Percentiles rank a stretch among this genome's conserved stretches.
Evolutionary conservation across 202 grass and related monocot species (phyloP).

Genomic region (Panicum virgatum): DNA sequence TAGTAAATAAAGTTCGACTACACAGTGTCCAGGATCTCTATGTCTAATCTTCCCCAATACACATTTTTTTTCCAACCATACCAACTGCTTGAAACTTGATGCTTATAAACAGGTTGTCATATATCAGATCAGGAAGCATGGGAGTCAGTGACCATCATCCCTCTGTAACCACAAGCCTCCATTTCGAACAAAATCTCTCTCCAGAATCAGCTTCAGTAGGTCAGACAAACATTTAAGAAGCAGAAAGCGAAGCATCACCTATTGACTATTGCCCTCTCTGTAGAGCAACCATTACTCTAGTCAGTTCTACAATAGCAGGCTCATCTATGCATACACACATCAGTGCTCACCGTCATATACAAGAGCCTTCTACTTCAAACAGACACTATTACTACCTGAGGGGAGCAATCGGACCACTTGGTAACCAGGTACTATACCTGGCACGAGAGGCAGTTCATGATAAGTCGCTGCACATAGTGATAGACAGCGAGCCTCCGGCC

Average conservation of each 20-base stretch:
- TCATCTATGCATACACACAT: background rate
- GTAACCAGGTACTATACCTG: conserved; percentile 39
- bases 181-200: too few species aligned
- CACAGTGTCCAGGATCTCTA: background rate
- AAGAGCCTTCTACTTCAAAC: background rate
- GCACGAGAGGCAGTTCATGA: conserved; percentile 73
- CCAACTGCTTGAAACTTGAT: background rate
- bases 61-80: background rate
- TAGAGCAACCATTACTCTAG: background rate
- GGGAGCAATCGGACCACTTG: background rate
- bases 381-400: background rate
- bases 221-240: background rate
- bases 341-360: conserved; percentile 1
- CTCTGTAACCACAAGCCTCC: too few species aligned
- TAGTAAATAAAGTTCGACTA: background rate
- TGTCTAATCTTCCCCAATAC: background rate
- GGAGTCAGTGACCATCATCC: background rate
- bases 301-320: background rate
- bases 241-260: background rate
- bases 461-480: conserved; percentile 66
- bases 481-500: conserved; percentile 63
- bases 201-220: conserved; percentile 6
- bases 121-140: background rate
- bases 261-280: background rate
- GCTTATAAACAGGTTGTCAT: conserved; percentile 3